Evolutionary conservation across 2,329 filamentous ascomycete genomes (phyloP), one percentile per base, ranked within the genome.

Genomic region (Ophiostoma quercus): DNA sequence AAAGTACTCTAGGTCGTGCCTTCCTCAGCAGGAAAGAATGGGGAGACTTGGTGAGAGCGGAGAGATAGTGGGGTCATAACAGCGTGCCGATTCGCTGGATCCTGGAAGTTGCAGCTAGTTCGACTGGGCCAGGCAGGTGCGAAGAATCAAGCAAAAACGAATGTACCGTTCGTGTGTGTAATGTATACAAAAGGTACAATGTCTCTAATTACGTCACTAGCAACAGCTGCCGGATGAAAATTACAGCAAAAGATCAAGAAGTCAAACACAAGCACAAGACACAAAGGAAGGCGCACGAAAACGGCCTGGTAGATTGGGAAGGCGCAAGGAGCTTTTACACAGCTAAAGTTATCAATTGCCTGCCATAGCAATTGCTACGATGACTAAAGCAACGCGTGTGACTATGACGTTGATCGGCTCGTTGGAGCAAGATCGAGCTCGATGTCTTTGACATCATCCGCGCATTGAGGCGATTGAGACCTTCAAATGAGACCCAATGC

Each of bases 391-490:
- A 19, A 34, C 16, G 32, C 16, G 12, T 51, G 8, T 51, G 25
- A 16, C 29, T 43, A 67, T 67, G 66, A 57, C 66, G 66, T 54
- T 57, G 41, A n/a, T 51, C 5, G 39, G 14, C 16, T 34, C 25
- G 25, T 66, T 19, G 39, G 65, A 47, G 34, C 65, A 67, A 29
- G 63, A 43, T 66, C 32, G 60, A 65, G 62, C 34, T 34, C 34
- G 34, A 65, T 65, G 62, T 39, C 19, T 39, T 63, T 65, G 62
- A 65, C 62, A 65, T 65, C 62, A 65, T 41, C 62, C 19, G 32
- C n/a, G 29, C 34, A 39, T 65, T 12, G 34, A 62, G 51, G 11
- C 51, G 14, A 39, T 65, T 22, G 34, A 62, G 22, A 25, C 51
- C n/a, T 62, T 62, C 62, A 65, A 62, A 62, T 62, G 25, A 32